Conservation (phyloP, 2,329 filamentous ascomycete genomes). For the Leptodontidium sp. region DNA sequence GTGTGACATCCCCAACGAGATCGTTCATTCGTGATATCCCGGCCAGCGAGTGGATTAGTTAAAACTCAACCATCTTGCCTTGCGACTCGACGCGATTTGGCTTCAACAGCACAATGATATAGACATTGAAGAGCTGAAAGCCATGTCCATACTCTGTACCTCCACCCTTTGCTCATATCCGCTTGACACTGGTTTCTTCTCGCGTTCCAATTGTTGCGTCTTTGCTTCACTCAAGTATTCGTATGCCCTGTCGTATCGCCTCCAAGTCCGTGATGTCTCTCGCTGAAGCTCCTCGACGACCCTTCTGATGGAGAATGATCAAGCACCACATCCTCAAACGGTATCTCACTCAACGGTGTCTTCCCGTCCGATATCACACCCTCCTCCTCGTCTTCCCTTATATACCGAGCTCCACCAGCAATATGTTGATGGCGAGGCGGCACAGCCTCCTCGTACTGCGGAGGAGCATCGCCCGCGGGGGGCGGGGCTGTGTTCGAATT, state of each 20-base stretch:
- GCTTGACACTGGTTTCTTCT: neutral
- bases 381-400: slow-evolving; percentile 37
- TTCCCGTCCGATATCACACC: slow-evolving; percentile 42
- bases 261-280: slow-evolving; percentile 32
- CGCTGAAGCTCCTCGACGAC: slow-evolving; percentile 35
- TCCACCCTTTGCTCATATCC: neutral
- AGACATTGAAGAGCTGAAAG: neutral
- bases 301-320: slow-evolving; percentile 32
- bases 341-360: slow-evolving; percentile 43
- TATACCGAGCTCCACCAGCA: slow-evolving; percentile 31
- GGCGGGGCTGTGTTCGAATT: neutral
- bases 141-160: neutral
- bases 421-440: slow-evolving; percentile 35
- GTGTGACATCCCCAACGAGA: neutral
- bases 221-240: slow-evolving; percentile 34
- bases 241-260: slow-evolving; percentile 42
- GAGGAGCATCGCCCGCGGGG: slow-evolving; percentile 33
- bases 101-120: neutral
- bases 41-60: neutral
- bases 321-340: slow-evolving; percentile 42
- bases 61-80: neutral
- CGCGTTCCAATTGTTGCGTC: no score
- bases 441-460: slow-evolving; percentile 38
- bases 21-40: neutral
- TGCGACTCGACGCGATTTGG: neutral